These are phyloP conservation scores for Zygnema circumcarinatum DNA, from an alignment of 139 green algal genomes.

Conservation along the genomic window DNA sequence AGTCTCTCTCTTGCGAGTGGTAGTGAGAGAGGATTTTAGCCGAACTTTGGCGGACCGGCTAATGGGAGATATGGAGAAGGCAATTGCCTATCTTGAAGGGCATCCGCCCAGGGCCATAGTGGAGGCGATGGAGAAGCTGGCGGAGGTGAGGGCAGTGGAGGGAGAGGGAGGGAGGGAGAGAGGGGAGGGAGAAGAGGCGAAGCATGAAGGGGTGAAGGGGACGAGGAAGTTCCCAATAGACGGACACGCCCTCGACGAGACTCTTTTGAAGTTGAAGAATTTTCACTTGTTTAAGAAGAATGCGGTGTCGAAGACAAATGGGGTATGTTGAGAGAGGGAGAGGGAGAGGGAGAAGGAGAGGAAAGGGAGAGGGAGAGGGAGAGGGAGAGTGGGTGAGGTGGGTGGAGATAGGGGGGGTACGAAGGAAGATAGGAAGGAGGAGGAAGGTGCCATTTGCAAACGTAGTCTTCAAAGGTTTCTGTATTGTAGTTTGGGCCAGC, in stretches of 20 bases:
- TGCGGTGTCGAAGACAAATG: slow-evolving; percentile 29
- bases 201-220: neutral
- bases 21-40: slow-evolving; percentile 52
- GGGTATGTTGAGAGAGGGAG: slow-evolving; percentile 24
- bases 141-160: neutral
- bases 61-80: slow-evolving; percentile 13
- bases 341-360: neutral
- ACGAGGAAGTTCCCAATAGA: neutral
- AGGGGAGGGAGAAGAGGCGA: neutral
- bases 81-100: neutral
- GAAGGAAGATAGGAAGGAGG: neutral
- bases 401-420: neutral
- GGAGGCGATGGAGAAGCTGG: neutral
- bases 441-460: neutral
- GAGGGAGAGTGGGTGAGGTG: neutral
- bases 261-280: neutral
- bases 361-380: neutral
- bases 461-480: neutral
- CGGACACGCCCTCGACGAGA: slow-evolving; percentile 2
- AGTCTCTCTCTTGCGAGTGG: slow-evolving; percentile 39
- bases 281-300: slow-evolving; percentile 40
- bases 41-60: slow-evolving; percentile 43
- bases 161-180: neutral
- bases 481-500: neutral
- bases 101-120: neutral